A percentile compares a stretch with the other conserved stretches of the same genome.
Evolutionary conservation across 1,139 yeast species (phyloP).

Genomic region (Yamadazyma trypodendri): DNA sequence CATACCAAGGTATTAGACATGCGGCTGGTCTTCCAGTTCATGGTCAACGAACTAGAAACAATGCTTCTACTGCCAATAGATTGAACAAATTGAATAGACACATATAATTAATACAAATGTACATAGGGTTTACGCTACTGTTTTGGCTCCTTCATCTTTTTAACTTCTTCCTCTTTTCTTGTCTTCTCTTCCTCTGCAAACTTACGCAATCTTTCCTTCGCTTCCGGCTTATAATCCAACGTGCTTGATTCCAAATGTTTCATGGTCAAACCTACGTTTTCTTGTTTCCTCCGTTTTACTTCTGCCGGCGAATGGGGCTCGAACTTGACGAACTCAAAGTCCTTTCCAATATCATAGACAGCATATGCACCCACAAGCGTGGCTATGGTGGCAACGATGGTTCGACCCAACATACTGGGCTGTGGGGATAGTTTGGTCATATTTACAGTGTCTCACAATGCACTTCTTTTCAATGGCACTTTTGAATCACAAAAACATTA

Average conservation of each 20-base stretch:
- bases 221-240: conserved; percentile 46
- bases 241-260: conserved; percentile 36
- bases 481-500: no score
- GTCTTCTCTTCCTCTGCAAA: conserved; percentile 2
- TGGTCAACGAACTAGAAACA: conserved; percentile 91
- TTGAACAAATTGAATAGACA: conserved; percentile 74
- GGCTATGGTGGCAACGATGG: conserved; percentile 41
- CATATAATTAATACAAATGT: conserved; percentile 8
- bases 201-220: conserved; percentile 31
- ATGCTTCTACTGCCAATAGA: conserved; percentile 85
- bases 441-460: not conserved
- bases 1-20: conserved; percentile 88
- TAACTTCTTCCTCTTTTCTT: not conserved
- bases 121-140: not conserved
- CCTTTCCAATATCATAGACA: conserved; percentile 35
- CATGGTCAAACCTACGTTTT: conserved; percentile 31
- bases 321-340: conserved; percentile 40
- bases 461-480: no score
- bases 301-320: conserved; percentile 42
- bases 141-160: not conserved
- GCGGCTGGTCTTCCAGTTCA: conserved; percentile 85
- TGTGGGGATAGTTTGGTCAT: conserved; percentile 20
- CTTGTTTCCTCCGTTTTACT: conserved; percentile 36
- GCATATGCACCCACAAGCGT: conserved; percentile 32
- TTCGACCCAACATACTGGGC: conserved; percentile 35